Base-by-base conservation (phyloP, 495 filamentous ascomycete genomes). In the Penicillium canariense region DNA sequence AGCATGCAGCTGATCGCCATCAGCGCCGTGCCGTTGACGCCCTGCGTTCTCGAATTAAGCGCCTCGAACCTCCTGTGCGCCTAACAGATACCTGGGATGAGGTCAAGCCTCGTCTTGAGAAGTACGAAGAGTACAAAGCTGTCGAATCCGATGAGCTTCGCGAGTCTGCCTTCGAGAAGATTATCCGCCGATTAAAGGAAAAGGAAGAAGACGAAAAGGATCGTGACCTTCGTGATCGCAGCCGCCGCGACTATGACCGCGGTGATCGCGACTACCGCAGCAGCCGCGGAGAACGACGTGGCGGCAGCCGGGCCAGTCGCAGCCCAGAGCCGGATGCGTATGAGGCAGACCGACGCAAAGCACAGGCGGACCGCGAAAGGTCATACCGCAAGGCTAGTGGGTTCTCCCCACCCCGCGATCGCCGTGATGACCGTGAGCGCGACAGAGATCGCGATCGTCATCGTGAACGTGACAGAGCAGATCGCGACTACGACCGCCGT, bases 181-280 rank as follows among this genome's bases (percentile, higher is more conserved):
- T 90, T 60, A 85, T 97, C 53, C 87, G 90, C 34, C 90, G 94
- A 48, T 73, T 96, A 5, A 88, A 86, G 61, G 94, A 97, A 65
- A 91, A 92, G 67, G 89, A 95, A 45, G 92, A 96, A 47, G 90
- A 96, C 52, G 92, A 95, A 48, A 85, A 81, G 48, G 89, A 93
- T 18, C 86, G 87, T 48, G 79, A 78, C 35, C 45, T 56, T 23
- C 63, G 71, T 28, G 84, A 90, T 14, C 80, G 72, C 27, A 84
- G 90, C 14, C 81, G 72, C 18, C 81, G 74, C 6, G 79, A 78
- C 23, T 67, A 76, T 48, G 85, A 90, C 50, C 81, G 82, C 6
- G 46, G 30, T 14, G 46, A 48, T 32, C 17, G 78, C 51, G 78
- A 80, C 20, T 73, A 80, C 64, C 78, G 81, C 43, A 77, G 77